Conservation (phyloP, 371 early-diverging fungal genomes). For the Mortierella sp. region DNA sequence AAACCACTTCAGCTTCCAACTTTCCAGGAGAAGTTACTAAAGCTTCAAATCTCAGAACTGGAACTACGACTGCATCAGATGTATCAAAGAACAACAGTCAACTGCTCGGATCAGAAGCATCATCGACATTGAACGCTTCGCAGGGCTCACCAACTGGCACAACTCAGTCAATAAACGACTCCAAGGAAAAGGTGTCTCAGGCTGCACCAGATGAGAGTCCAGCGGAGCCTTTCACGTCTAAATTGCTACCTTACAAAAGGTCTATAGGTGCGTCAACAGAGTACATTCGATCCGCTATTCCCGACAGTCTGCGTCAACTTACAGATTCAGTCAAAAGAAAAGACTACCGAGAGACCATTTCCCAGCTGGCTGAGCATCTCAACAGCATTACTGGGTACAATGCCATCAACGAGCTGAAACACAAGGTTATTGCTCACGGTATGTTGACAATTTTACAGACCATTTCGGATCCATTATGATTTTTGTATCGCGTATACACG, state of each 20-base stretch:
- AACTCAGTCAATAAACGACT: background rate
- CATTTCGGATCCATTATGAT: background rate
- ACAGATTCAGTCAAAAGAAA: conserved; percentile 58
- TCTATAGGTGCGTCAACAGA: conserved; percentile 43
- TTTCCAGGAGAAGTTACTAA: background rate
- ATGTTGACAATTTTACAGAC: conserved; percentile 10
- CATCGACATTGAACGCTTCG: background rate
- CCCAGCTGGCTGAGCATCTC: conserved; percentile 64
- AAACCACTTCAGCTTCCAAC: background rate
- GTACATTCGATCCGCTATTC: conserved; percentile 35
- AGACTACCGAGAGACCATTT: conserved; percentile 64
- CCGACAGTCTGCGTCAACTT: conserved; percentile 37
- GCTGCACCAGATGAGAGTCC: conserved; percentile 14
- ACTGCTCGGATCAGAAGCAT: background rate
- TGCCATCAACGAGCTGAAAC: conserved; percentile 80
- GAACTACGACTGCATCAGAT: background rate
- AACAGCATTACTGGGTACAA: conserved; percentile 90
- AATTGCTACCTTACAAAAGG: conserved; percentile 38
- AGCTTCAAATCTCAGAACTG: background rate
- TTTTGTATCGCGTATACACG: background rate
- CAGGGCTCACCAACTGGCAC: background rate
- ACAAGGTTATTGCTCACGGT: conserved; percentile 77
- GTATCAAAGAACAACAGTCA: background rate
- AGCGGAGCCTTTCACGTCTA: conserved; percentile 29
- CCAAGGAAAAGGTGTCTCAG: background rate